Conservation (phyloP, 1,139 yeast species). For the Debaryomycetaceae sp. region DNA sequence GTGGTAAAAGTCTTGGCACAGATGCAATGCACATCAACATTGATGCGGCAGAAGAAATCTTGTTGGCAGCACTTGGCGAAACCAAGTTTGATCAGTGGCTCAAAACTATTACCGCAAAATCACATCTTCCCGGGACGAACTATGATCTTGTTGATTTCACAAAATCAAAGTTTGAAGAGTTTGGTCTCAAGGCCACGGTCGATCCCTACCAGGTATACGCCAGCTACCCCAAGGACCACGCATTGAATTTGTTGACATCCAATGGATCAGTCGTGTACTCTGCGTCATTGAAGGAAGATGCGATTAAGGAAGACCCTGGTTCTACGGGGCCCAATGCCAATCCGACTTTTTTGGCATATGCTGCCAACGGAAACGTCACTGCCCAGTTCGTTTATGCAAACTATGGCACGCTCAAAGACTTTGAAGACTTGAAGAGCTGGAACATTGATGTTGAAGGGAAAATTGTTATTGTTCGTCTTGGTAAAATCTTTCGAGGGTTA, state of each 20-base stretch:
- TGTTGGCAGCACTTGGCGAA: slow-evolving; percentile 9
- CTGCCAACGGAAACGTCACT: slow-evolving; percentile 39
- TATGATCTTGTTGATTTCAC: slow-evolving; percentile 30
- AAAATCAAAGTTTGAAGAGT: slow-evolving; percentile 21
- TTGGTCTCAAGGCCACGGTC: slow-evolving; percentile 41
- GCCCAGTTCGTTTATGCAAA: slow-evolving; percentile 33
- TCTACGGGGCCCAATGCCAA: slow-evolving; percentile 35
- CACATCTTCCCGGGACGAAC: slow-evolving; percentile 33
- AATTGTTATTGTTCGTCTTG: slow-evolving; percentile 33
- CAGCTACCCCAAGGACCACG: slow-evolving; percentile 40
- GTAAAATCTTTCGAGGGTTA: slow-evolving; percentile 31
- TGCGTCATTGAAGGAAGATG: slow-evolving; percentile 67
- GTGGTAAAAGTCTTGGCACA: not conserved
- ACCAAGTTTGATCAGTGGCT: slow-evolving; percentile 26
- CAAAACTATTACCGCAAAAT: slow-evolving; percentile 19
- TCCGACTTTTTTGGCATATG: slow-evolving; percentile 37
- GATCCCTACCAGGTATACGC: slow-evolving; percentile 50
- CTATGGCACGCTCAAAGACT: slow-evolving; percentile 30
- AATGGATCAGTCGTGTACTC: slow-evolving; percentile 30
- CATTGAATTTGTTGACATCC: slow-evolving; percentile 25
- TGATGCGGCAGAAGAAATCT: slow-evolving; percentile 1
- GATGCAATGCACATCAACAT: not conserved
- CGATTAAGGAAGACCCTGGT: slow-evolving; percentile 57
- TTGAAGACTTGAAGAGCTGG: slow-evolving; percentile 17
- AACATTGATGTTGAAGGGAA: slow-evolving; percentile 32